Evolutionary conservation across 768 basidiomycete genomes (phyloP).

Genomic region (Pleurotus sapidus): DNA sequence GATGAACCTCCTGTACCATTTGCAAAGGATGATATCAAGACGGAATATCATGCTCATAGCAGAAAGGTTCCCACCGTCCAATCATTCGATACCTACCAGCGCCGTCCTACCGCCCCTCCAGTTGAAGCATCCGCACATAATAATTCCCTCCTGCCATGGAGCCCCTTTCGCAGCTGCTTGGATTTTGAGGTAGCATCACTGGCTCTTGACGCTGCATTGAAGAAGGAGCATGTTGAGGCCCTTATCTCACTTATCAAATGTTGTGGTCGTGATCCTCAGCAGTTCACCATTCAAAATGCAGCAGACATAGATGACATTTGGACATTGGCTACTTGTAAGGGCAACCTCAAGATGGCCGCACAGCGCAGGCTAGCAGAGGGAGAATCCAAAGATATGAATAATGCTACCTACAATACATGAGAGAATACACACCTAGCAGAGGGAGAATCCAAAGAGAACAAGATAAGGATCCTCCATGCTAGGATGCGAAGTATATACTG

Average conservation of each 20-base stretch:
- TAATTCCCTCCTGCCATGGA: slow-evolving; percentile 17
- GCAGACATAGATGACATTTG: slow-evolving; percentile 15
- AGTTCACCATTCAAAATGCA: slow-evolving; percentile 13
- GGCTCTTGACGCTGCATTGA: slow-evolving; percentile 19
- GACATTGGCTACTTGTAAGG: slow-evolving; percentile 14
- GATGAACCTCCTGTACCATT: too few relatives aligned
- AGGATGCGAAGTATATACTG: too few relatives aligned
- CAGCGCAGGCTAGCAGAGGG: too few relatives aligned
- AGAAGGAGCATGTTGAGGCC: slow-evolving; percentile 12
- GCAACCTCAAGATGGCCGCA: too few relatives aligned
- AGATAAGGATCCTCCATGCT: too few relatives aligned
- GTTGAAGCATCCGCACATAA: slow-evolving; percentile 3
- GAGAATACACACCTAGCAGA: too few relatives aligned
- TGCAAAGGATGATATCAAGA: slow-evolving; percentile 18
- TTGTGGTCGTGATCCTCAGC: background rate
- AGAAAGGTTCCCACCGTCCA: slow-evolving; percentile 10
- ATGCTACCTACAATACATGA: too few relatives aligned
- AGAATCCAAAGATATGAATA: too few relatives aligned
- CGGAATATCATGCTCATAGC: slow-evolving; percentile 19
- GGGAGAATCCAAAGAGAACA: too few relatives aligned
- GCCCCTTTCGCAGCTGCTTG: slow-evolving; percentile 17
- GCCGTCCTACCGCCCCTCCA: background rate
- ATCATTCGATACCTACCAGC: too few relatives aligned
- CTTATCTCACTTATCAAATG: slow-evolving; percentile 16
- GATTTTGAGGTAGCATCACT: slow-evolving; percentile 27